Evolutionary conservation across 768 basidiomycete species (phyloP).

Genomic region (Lyophyllum atratum): DNA sequence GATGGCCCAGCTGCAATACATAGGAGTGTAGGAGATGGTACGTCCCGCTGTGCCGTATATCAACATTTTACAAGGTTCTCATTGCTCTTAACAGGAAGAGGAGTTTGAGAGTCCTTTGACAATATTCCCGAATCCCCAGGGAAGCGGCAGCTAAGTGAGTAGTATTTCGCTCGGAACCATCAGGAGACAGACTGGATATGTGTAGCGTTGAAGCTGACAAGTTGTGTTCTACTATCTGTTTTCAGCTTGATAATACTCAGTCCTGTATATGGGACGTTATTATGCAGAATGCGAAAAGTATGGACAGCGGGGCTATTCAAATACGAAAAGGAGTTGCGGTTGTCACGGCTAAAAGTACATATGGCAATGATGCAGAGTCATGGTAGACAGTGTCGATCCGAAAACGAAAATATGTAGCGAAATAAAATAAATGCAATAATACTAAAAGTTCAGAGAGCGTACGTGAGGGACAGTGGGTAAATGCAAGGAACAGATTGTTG

Average conservation of each 20-base stretch:
- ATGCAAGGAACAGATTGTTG: conserved; percentile 3
- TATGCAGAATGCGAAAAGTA: not conserved
- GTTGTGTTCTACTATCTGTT: too few species aligned
- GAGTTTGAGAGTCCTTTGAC: conserved; percentile 18
- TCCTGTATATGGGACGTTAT: not conserved
- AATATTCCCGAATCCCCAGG: conserved; percentile 15
- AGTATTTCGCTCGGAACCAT: not conserved
- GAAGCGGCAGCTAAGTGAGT: conserved; percentile 18
- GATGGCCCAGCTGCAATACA: conserved; percentile 14
- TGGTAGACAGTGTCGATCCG: conserved; percentile 6
- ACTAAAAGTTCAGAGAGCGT: not conserved
- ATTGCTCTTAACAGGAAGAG: conserved; percentile 4
- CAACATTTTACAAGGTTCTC: not conserved
- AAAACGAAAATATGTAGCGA: conserved; percentile 11
- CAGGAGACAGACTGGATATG: too few species aligned
- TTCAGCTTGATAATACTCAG: not conserved
- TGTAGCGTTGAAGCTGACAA: too few species aligned
- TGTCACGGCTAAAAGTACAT: conserved; percentile 18
- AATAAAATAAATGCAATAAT: conserved; percentile 18
- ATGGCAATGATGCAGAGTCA: conserved; percentile 18
- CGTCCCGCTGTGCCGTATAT: not conserved
- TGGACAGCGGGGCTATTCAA: not conserved
- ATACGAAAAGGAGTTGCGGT: not conserved
- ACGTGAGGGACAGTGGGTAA: conserved; percentile 2
- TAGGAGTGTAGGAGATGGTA: conserved; percentile 8